Percentiles rank a stretch among this genome's conserved stretches.
phyloP scores from a whole-genome alignment of 2,329 filamentous ascomycete species.

The Penicillium vulpinum region DNA sequence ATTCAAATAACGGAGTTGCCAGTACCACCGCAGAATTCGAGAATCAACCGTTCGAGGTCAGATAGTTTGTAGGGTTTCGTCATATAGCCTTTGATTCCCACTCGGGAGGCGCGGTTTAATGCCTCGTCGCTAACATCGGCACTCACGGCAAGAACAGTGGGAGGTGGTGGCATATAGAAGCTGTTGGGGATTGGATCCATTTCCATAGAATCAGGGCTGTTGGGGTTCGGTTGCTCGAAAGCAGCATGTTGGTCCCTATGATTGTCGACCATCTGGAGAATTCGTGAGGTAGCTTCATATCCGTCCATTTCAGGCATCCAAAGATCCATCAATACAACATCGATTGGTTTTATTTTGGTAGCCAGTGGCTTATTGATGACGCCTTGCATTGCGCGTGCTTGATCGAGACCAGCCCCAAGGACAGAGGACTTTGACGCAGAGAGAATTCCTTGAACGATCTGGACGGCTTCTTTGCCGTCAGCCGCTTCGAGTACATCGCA shows the following conservation, averaged over 20 bases:
- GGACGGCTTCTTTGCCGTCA: slow-evolving; percentile 67
- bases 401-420: slow-evolving; percentile 20
- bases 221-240: slow-evolving; percentile 10
- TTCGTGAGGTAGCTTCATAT: slow-evolving; percentile 66
- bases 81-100: slow-evolving; percentile 68
- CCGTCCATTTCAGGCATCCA: slow-evolving; percentile 77
- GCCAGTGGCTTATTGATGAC: slow-evolving; percentile 23
- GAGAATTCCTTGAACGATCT: slow-evolving; percentile 55
- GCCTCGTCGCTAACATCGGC: slow-evolving; percentile 67
- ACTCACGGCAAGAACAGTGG: slow-evolving; percentile 62
- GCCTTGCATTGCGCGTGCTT: slow-evolving; percentile 9
- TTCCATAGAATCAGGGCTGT: slow-evolving; percentile 17
- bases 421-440: slow-evolving; percentile 21
- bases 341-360: slow-evolving; percentile 49
- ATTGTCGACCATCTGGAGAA: slow-evolving; percentile 55
- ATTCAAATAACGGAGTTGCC: slow-evolving; percentile 1
- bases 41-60: slow-evolving; percentile 62
- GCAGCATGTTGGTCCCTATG: slow-evolving; percentile 27
- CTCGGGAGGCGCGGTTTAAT: slow-evolving; percentile 59
- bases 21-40: slow-evolving; percentile 44
- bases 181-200: slow-evolving; percentile 13
- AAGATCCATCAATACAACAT: slow-evolving; percentile 71
- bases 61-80: slow-evolving; percentile 66
- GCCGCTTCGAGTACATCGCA: slow-evolving; percentile 63
- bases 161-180: slow-evolving; percentile 40